Percentiles rank a stretch among this genome's conserved stretches.
These are phyloP conservation scores for carrot (Daucus carota) DNA, from an alignment of 129 eudicot genomes.

Conservation along the genomic window DNA sequence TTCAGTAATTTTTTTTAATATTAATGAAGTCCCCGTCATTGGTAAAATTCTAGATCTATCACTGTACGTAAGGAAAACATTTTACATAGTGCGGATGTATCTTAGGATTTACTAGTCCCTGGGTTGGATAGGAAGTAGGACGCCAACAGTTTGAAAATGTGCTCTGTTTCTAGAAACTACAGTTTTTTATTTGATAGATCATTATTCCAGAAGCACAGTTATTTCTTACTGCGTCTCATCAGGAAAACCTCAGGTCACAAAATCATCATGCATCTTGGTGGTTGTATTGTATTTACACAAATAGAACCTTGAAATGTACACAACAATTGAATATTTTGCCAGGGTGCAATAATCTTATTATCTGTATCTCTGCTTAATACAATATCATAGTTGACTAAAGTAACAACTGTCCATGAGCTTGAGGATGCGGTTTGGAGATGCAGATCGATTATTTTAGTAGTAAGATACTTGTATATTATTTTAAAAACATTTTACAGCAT, in stretches of 20 bases:
- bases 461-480: background rate
- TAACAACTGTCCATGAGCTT: background rate
- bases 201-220: background rate
- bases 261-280: too few relatives aligned
- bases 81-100: too few relatives aligned
- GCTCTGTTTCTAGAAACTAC: background rate
- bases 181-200: background rate
- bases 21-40: too few relatives aligned
- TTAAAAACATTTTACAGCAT: background rate
- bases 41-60: too few relatives aligned
- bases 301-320: background rate
- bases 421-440: background rate
- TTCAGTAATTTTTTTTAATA: too few relatives aligned
- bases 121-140: background rate
- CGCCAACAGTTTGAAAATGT: background rate
- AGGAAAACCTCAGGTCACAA: background rate
- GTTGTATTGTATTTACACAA: background rate
- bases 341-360: too few relatives aligned
- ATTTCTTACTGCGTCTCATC: background rate
- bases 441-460: background rate
- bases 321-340: background rate
- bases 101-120: too few relatives aligned
- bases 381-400: background rate
- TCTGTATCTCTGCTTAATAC: too few relatives aligned
- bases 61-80: too few relatives aligned